Percentiles rank a stretch among this genome's conserved stretches.
phyloP scores from a whole-genome alignment of 2,329 filamentous ascomycete species.

The Microdochium bolleyi region DNA sequence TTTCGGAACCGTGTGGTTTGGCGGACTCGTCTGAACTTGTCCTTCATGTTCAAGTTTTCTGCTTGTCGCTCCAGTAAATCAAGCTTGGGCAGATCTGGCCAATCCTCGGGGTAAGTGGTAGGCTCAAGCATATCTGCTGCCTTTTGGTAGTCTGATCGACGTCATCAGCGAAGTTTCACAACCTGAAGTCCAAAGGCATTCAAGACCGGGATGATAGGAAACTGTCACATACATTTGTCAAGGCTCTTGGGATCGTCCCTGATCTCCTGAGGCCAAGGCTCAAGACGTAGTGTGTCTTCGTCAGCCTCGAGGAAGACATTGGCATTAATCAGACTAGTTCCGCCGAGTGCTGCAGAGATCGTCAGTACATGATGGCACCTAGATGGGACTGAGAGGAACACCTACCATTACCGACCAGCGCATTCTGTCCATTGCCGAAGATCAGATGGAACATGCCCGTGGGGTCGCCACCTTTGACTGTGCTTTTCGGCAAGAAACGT shows the following conservation, averaged over 20 bases:
- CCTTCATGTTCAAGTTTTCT: conserved; percentile 34
- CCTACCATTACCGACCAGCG: conserved; percentile 49
- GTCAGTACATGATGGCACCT: conserved; percentile 1
- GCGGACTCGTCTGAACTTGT: conserved; percentile 46
- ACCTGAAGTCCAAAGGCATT: not conserved
- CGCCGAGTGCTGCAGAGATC: conserved; percentile 44
- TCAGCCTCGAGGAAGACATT: conserved; percentile 59
- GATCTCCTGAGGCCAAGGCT: conserved; percentile 52
- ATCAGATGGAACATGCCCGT: conserved; percentile 58
- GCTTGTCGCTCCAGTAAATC: conserved; percentile 50
- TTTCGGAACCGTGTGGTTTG: conserved; percentile 57
- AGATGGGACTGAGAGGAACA: conserved; percentile 2
- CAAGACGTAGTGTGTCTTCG: conserved; percentile 40
- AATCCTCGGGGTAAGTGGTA: conserved; percentile 46
- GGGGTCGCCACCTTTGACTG: conserved; percentile 40
- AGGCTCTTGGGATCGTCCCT: conserved; percentile 31
- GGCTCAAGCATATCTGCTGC: conserved; percentile 52
- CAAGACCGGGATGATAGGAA: not conserved
- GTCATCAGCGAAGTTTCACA: not conserved
- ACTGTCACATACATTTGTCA: conserved; percentile 35
- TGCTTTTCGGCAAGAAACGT: conserved; percentile 27
- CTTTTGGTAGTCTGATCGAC: conserved; percentile 43
- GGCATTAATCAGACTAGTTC: conserved; percentile 58
- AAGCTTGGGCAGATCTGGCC: conserved; percentile 50
- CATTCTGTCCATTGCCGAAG: conserved; percentile 56